These are phyloP conservation scores for Auricularia sp. DNA, from an alignment of 768 basidiomycete genomes.

Conservation along the genomic window DNA sequence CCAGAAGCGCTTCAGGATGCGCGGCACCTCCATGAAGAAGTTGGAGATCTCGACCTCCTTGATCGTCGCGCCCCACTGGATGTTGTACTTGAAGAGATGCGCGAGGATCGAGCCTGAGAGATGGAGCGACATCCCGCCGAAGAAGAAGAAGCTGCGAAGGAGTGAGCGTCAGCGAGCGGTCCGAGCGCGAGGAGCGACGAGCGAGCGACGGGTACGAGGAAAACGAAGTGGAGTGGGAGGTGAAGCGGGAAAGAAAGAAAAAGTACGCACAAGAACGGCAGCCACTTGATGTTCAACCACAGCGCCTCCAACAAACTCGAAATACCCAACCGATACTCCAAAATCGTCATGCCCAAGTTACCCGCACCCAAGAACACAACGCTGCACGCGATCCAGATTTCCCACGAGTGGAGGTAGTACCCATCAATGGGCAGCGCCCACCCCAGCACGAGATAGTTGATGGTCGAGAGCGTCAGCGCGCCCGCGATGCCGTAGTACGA, in stretches of 20 bases:
- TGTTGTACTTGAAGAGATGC: conserved; percentile 49
- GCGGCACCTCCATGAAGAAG: conserved; percentile 27
- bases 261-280: conserved; percentile 31
- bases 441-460: conserved; percentile 70
- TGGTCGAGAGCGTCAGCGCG: conserved; percentile 51
- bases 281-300: conserved; percentile 26
- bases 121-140: conserved; percentile 65
- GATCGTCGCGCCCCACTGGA: conserved; percentile 25
- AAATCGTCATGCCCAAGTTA: conserved; percentile 57
- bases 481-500: conserved; percentile 48
- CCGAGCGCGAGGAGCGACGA: not conserved
- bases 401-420: conserved; percentile 70
- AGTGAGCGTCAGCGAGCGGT: not conserved
- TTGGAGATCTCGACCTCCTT: conserved; percentile 26
- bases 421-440: conserved; percentile 64
- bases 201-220: no score
- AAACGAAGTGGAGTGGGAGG: no score
- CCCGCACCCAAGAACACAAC: conserved; percentile 73
- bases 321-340: conserved; percentile 62
- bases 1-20: conserved; percentile 26
- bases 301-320: conserved; percentile 21
- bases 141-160: conserved; percentile 59
- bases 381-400: conserved; percentile 68
- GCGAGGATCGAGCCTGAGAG: conserved; percentile 47
- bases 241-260: not conserved